Conservation (phyloP, 179 eudicot species). For the Vitellaria paradoxa region DNA sequence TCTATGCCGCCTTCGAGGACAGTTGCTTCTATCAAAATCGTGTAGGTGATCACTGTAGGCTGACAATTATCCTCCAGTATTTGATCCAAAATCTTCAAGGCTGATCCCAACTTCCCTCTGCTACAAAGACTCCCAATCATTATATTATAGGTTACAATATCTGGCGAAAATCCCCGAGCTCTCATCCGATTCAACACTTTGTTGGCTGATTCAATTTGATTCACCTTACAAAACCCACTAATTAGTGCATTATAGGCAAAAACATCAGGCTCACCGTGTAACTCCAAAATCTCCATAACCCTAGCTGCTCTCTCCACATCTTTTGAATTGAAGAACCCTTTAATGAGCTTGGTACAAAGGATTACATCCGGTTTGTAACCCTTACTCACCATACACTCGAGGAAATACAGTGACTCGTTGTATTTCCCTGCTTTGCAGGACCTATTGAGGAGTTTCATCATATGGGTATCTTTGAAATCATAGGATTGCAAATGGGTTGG, state of each 20-base stretch:
- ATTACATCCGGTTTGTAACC: slow-evolving; percentile 58
- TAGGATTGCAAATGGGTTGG: slow-evolving; percentile 28
- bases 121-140: slow-evolving; percentile 71
- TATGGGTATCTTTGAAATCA: slow-evolving; percentile 45
- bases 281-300: slow-evolving; percentile 55
- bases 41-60: slow-evolving; percentile 58
- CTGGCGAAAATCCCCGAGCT: slow-evolving; percentile 49
- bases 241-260: slow-evolving; percentile 66
- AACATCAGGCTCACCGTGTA: slow-evolving; percentile 57
- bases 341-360: slow-evolving; percentile 61
- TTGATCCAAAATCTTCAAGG: slow-evolving; percentile 48
- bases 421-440: slow-evolving; percentile 51
- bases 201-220: slow-evolving; percentile 50
- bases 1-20: slow-evolving; percentile 46
- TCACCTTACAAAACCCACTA: slow-evolving; percentile 61
- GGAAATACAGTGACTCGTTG: slow-evolving; percentile 50
- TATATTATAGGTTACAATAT: slow-evolving; percentile 65
- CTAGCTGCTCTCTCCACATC: slow-evolving; percentile 40
- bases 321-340: slow-evolving; percentile 44
- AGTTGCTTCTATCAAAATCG: slow-evolving; percentile 64
- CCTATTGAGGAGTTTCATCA: slow-evolving; percentile 44
- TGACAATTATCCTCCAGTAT: slow-evolving; percentile 42
- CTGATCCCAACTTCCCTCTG: slow-evolving; percentile 60
- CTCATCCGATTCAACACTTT: slow-evolving; percentile 50
- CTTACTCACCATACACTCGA: slow-evolving; percentile 50